Percentiles rank a stretch among this genome's conserved stretches.
phyloP scores from a whole-genome alignment of 371 early-diverging fungal genomes.

The Mortierella polycephala region DNA sequence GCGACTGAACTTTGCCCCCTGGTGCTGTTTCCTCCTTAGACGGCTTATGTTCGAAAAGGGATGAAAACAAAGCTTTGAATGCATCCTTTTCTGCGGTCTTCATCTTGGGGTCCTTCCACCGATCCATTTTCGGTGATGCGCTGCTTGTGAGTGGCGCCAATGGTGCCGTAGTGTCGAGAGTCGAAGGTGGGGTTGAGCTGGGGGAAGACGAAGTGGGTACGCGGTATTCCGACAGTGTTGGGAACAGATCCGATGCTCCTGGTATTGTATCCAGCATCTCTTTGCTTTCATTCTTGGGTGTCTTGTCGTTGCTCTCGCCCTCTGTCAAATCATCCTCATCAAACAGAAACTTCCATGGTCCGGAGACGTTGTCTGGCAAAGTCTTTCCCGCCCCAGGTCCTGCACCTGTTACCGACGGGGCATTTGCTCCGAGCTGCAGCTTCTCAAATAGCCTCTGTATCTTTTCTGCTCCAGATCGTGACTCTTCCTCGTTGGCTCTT shows the following conservation, averaged over 20 bases:
- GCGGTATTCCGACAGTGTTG: constrained; percentile 20
- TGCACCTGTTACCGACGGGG: not conserved
- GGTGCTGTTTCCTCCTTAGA: constrained; percentile 1
- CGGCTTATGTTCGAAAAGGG: constrained; percentile 43
- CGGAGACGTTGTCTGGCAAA: constrained; percentile 4
- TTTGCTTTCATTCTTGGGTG: not conserved
- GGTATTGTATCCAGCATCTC: constrained; percentile 46
- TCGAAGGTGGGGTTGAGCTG: not conserved
- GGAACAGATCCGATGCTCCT: constrained; percentile 35
- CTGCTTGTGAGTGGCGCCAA: not conserved
- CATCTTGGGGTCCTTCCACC: constrained; percentile 48
- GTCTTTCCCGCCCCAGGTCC: not conserved
- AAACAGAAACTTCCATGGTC: constrained; percentile 51
- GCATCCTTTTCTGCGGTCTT: constrained; percentile 43
- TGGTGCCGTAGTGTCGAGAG: not conserved
- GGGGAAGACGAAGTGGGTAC: not conserved
- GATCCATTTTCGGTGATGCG: constrained; percentile 1
- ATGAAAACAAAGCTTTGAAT: constrained; percentile 46
- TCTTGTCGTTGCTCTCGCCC: not conserved
- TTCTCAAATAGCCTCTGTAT: constrained; percentile 36
- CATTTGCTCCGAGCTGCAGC: constrained; percentile 12
- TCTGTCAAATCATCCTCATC: constrained; percentile 41
- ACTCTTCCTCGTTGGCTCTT: constrained; percentile 15
- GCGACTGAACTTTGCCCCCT: constrained; percentile 25
- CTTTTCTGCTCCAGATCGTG: constrained; percentile 14